A percentile compares a stretch with the other conserved stretches of the same genome.
Conservation (phyloP, 208 protist genomes). For the Tritrichomonas foetus region DNA sequence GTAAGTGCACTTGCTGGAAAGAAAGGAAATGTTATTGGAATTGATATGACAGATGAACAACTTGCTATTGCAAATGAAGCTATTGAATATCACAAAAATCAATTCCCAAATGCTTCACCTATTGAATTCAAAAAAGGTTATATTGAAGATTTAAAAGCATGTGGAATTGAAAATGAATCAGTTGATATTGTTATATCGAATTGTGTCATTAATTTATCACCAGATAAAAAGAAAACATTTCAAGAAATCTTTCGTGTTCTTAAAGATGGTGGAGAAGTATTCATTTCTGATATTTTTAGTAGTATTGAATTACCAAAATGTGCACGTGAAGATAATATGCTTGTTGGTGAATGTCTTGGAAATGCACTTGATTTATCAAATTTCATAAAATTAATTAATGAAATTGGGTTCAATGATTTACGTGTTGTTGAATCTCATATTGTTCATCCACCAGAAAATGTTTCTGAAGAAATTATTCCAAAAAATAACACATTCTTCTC, state of each 20-base stretch:
- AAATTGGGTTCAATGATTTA: not conserved
- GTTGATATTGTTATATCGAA: slow-evolving; percentile 56
- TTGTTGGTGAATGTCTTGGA: slow-evolving; percentile 54
- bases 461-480: not conserved
- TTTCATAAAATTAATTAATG: not conserved
- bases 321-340: slow-evolving; percentile 43
- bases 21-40: slow-evolving; percentile 45
- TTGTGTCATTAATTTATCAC: slow-evolving; percentile 55
- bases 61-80: slow-evolving; percentile 40
- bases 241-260: slow-evolving; percentile 40
- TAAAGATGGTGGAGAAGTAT: slow-evolving; percentile 53
- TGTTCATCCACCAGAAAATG: not conserved
- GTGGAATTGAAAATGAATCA: not conserved
- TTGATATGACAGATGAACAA: slow-evolving; percentile 58
- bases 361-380: not conserved
- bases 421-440: not conserved
- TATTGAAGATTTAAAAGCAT: slow-evolving; percentile 49
- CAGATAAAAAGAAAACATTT: slow-evolving; percentile 49
- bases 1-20: slow-evolving; percentile 43
- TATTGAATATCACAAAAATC: not conserved
- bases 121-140: slow-evolving; percentile 49
- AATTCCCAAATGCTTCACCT: not conserved
- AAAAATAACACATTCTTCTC: not conserved
- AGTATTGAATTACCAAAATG: not conserved
- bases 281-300: slow-evolving; percentile 50